Evolutionary conservation across 352 stramenopile genomes (phyloP), one percentile per base, ranked within the genome.

Genomic region (Stramenopiles sp.): DNA sequence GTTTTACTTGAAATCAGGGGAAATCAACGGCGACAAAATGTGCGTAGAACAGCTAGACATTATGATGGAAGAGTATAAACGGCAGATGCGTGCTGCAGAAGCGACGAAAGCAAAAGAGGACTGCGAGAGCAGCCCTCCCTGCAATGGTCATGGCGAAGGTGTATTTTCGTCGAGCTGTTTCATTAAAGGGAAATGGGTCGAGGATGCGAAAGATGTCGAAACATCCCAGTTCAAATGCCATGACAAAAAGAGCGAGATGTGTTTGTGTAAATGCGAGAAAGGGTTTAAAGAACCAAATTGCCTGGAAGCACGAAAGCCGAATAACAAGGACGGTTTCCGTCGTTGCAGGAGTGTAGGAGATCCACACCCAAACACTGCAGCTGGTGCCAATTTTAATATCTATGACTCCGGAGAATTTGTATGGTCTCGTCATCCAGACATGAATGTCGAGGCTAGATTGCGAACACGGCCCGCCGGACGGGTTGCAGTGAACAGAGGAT

Each of bases 351-450:
- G 53, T 6, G 53, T 71, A 35, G 53, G 53, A 2, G 53, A 71
- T 6, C 53, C 53, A 71, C 53, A 71, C 35, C 53, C 53, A 71
- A 71, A 71, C 53, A 71, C 53, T 6, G 53, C 53, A 2, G 2
- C 53, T 71, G 53, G 53, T 6, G 53, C 53, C 2, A 71, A 71
- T 33, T 71, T 71, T 6, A 71, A 71, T 71, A 31, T 71, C 1
- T 71, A 71, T 71, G 53, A 71, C 35, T 31, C 53, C 35, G 53
- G 53, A 6, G 53, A 71, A 71, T 71, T 71, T 71, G 53, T 71
- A 6, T 71, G 53, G 53, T 71, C 53, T 4, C 2, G 53, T 2
- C 53, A 71, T 71, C 53, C 53, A 6, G 53, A 71, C 12, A 33
- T 71, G 2, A 31, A 31, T 6, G 35, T 71, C 6, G 53, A 71